Evolutionary conservation across 306 rosid genomes (phyloP).

Genomic region (Senna tora): DNA sequence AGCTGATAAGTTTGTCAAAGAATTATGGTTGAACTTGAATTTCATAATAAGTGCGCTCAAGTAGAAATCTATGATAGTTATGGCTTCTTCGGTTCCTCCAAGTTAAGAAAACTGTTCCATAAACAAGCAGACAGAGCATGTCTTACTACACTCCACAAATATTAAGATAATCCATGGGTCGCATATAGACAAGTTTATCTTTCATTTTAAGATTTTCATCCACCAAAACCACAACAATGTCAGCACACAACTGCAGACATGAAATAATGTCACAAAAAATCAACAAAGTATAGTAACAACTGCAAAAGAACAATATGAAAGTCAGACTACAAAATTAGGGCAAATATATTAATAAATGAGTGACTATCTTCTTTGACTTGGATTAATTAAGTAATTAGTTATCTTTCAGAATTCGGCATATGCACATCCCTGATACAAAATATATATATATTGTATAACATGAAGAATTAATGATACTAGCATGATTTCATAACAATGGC

Average conservation of each 20-base stretch:
- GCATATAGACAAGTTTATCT: background rate
- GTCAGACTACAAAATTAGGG: background rate
- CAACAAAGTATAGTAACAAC: conserved; percentile 12
- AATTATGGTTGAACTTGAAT: conserved; percentile 25
- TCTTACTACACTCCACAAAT: conserved; percentile 10
- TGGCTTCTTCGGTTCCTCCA: background rate
- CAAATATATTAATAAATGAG: background rate
- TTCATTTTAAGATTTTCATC: conserved; percentile 9
- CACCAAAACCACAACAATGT: conserved; percentile 9
- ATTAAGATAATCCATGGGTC: background rate
- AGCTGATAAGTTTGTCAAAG: background rate
- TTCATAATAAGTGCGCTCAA: background rate
- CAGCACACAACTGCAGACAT: background rate
- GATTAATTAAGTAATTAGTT: background rate
- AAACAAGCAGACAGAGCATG: conserved; percentile 31
- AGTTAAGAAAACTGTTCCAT: conserved; percentile 28
- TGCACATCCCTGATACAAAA: conserved; percentile 13
- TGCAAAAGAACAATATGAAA: conserved; percentile 17
- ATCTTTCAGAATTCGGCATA: background rate
- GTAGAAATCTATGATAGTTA: conserved; percentile 21
- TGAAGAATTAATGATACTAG: conserved; percentile 14
- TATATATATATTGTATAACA: conserved; percentile 8
- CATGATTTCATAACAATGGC: conserved; percentile 1
- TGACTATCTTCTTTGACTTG: conserved; percentile 2
- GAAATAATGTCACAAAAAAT: background rate